A percentile compares a stretch with the other conserved stretches of the same genome.
These are phyloP conservation scores for Physcomitrellopsis africana DNA, from an alignment of 225 moss, liverwort and hornwort species.

Conservation along the genomic window DNA sequence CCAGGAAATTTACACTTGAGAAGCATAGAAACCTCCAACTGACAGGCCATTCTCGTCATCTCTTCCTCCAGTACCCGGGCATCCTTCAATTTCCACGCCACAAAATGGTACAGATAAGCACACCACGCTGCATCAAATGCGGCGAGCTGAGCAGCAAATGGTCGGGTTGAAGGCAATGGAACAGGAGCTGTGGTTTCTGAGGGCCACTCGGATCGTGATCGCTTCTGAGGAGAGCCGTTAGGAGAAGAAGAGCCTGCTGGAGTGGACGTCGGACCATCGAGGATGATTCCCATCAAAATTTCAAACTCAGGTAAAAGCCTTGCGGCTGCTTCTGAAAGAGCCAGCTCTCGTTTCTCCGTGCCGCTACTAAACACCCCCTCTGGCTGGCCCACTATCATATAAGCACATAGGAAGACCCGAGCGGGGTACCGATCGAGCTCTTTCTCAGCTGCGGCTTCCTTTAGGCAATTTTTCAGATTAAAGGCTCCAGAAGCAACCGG, in stretches of 20 bases:
- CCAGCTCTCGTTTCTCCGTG: constrained; percentile 63
- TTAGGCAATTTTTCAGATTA: constrained; percentile 33
- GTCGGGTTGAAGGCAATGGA: constrained; percentile 39
- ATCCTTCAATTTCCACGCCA: constrained; percentile 94
- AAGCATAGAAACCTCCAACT: constrained; percentile 89
- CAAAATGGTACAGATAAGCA: constrained; percentile 82
- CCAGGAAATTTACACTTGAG: constrained; percentile 73
- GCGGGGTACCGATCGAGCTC: constrained; percentile 75
- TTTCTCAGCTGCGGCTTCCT: constrained; percentile 40
- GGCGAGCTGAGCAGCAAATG: constrained; percentile 75
- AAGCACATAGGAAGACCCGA: constrained; percentile 79
- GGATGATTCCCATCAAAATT: constrained; percentile 47
- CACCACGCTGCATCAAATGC: constrained; percentile 88
- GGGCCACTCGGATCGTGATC: constrained; percentile 30
- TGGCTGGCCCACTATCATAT: constrained; percentile 80
- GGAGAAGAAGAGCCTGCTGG: constrained; percentile 39
- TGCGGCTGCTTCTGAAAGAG: constrained; percentile 74
- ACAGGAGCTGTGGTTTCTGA: constrained; percentile 29
- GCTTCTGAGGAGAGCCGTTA: constrained; percentile 31
- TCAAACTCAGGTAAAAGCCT: constrained; percentile 79
- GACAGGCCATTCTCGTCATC: constrained; percentile 88
- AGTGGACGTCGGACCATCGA: constrained; percentile 32
- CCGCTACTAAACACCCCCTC: constrained; percentile 73
- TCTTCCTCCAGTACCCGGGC: constrained; percentile 82
- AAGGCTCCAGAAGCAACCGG: constrained; percentile 12